These are phyloP conservation scores for Pseudogymnoascus sp. DNA, from an alignment of 2,329 filamentous ascomycete species.

Conservation along the genomic window DNA sequence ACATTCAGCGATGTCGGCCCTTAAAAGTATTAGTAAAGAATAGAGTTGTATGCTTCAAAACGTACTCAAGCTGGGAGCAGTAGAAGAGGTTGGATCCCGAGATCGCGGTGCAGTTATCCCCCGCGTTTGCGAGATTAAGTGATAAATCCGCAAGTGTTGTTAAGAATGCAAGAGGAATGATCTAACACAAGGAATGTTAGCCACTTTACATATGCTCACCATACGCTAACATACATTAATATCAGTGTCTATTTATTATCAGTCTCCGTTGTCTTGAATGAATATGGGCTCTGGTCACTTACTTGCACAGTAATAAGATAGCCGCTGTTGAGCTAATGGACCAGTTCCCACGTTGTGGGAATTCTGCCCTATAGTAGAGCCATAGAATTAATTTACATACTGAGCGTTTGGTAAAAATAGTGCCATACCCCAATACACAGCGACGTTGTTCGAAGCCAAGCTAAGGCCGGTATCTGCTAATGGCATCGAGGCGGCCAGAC, in stretches of 20 bases:
- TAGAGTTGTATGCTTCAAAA: background rate
- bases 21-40: slow-evolving; percentile 7
- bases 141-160: slow-evolving; percentile 45
- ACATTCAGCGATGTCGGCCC: slow-evolving; percentile 47
- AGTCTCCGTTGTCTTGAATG: slow-evolving; percentile 10
- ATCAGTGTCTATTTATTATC: slow-evolving; percentile 32
- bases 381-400: slow-evolving; percentile 12
- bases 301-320: slow-evolving; percentile 53
- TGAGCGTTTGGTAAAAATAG: background rate
- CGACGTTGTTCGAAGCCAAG: slow-evolving; percentile 46
- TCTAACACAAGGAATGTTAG: slow-evolving; percentile 30
- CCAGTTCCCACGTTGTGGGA: slow-evolving; percentile 42
- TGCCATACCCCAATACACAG: slow-evolving; percentile 57
- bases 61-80: slow-evolving; percentile 59
- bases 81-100: slow-evolving; percentile 47
- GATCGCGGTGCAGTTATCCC: slow-evolving; percentile 53
- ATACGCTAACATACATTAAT: slow-evolving; percentile 34
- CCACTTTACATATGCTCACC: background rate
- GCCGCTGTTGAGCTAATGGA: slow-evolving; percentile 41
- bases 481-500: slow-evolving; percentile 26
- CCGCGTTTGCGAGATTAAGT: slow-evolving; percentile 58
- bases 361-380: slow-evolving; percentile 44
- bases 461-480: slow-evolving; percentile 34
- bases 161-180: slow-evolving; percentile 59
- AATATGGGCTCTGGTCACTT: slow-evolving; percentile 21